These are phyloP conservation scores for Sphagnum contortum DNA, from an alignment of 225 moss, liverwort and hornwort species.

Conservation along the genomic window DNA sequence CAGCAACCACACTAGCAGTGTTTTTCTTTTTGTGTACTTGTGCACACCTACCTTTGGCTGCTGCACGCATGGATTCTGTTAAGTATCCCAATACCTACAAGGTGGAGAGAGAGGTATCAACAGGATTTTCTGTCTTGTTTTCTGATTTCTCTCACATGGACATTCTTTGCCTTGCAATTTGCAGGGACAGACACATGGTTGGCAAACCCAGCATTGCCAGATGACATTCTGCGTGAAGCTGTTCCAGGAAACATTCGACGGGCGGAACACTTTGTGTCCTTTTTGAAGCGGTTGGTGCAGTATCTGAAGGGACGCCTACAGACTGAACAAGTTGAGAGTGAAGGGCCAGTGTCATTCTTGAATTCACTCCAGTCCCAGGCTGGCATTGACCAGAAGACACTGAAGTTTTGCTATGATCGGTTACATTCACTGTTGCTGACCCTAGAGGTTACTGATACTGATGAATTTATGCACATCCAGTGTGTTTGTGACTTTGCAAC, in stretches of 20 bases:
- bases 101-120: too few relatives aligned
- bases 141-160: too few relatives aligned
- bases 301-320: constrained; percentile 71
- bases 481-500: constrained; percentile 92
- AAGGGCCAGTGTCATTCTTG: constrained; percentile 92
- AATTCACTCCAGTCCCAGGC: constrained; percentile 59
- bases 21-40: background rate
- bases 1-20: background rate
- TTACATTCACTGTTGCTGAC: constrained; percentile 77
- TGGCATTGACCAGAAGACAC: constrained; percentile 88
- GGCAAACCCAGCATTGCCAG: constrained; percentile 85
- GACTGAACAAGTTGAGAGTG: constrained; percentile 92
- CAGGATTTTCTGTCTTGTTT: too few relatives aligned
- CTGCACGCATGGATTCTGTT: too few relatives aligned
- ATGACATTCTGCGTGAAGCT: constrained; percentile 89
- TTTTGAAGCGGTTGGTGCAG: constrained; percentile 86
- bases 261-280: constrained; percentile 94
- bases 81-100: too few relatives aligned
- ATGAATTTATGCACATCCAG: constrained; percentile 94
- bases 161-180: constrained; percentile 2
- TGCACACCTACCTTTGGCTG: too few relatives aligned
- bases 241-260: constrained; percentile 98
- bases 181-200: constrained; percentile 92
- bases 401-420: constrained; percentile 96
- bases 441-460: constrained; percentile 90